These are phyloP conservation scores for Candida namnaoensis DNA, from an alignment of 805 yeast species.

Conservation along the genomic window DNA sequence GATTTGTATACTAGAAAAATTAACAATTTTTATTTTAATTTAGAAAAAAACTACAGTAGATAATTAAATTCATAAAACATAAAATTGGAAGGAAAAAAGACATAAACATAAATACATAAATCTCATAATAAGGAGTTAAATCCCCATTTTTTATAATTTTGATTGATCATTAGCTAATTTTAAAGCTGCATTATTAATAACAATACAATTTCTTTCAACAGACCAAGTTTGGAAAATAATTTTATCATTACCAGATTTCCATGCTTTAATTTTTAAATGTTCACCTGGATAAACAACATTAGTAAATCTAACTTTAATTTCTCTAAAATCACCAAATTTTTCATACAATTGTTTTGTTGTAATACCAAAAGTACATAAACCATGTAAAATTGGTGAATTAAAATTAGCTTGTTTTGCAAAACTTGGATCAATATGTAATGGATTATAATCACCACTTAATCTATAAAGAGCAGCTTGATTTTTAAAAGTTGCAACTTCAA, in stretches of 20 bases:
- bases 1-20: no score
- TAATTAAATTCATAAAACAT: no score
- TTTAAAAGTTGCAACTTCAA: conserved; percentile 44
- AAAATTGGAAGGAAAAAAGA: no score
- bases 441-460: conserved; percentile 89
- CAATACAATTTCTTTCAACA: conserved; percentile 68
- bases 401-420: conserved; percentile 87
- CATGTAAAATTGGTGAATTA: conserved; percentile 84
- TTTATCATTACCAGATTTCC: conserved; percentile 62
- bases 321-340: conserved; percentile 72
- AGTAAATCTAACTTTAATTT: conserved; percentile 84
- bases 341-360: conserved; percentile 69
- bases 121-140: no score
- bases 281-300: conserved; percentile 95
- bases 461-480: conserved; percentile 89
- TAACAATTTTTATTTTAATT: no score
- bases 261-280: conserved; percentile 67
- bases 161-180: conserved; percentile 33
- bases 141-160: conserved; percentile 14
- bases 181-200: conserved; percentile 82
- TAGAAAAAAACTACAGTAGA: no score
- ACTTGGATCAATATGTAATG: conserved; percentile 88
- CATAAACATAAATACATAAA: no score
- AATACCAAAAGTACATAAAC: conserved; percentile 82
- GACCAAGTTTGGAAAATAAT: conserved; percentile 72